phyloP scores from a whole-genome alignment of 2,329 filamentous ascomycete genomes.

The Penicillium concentricum region DNA sequence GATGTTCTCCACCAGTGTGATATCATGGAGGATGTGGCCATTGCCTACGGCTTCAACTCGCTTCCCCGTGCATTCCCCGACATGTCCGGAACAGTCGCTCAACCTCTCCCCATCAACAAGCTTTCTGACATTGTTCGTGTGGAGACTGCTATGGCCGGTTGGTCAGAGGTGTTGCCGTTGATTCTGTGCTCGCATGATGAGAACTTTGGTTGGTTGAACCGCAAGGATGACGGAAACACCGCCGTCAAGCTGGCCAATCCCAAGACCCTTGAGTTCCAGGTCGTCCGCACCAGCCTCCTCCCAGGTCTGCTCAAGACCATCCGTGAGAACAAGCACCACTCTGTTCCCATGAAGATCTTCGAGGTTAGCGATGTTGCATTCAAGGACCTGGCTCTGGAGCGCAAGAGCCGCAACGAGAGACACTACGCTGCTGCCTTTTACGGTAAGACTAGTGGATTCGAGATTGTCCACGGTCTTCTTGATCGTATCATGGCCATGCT shows the following conservation, averaged over 20 bases:
- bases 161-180: constrained; percentile 93
- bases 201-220: constrained; percentile 94
- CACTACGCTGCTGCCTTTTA: constrained; percentile 97
- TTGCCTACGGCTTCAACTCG: constrained; percentile 97
- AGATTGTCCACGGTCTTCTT: constrained; percentile 89
- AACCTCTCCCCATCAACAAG: constrained; percentile 89
- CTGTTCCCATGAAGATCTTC: constrained; percentile 86
- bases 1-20: constrained; percentile 96
- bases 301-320: constrained; percentile 91
- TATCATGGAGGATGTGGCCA: constrained; percentile 97
- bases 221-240: constrained; percentile 78
- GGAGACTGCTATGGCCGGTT: constrained; percentile 90
- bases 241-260: constrained; percentile 86
- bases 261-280: constrained; percentile 90
- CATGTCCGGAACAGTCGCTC: constrained; percentile 81
- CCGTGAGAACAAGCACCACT: constrained; percentile 86
- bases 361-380: constrained; percentile 89
- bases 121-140: constrained; percentile 84
- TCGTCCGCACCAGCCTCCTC: constrained; percentile 81
- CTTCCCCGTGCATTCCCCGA: constrained; percentile 83
- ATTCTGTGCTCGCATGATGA: constrained; percentile 97
- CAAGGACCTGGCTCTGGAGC: constrained; percentile 78
- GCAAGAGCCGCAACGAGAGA: constrained; percentile 86
- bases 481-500: constrained; percentile 94
- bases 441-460: constrained; percentile 91